phyloP scores from a whole-genome alignment of 1,284 basidiomycete genomes.

The Microbotryum intermedium region DNA sequence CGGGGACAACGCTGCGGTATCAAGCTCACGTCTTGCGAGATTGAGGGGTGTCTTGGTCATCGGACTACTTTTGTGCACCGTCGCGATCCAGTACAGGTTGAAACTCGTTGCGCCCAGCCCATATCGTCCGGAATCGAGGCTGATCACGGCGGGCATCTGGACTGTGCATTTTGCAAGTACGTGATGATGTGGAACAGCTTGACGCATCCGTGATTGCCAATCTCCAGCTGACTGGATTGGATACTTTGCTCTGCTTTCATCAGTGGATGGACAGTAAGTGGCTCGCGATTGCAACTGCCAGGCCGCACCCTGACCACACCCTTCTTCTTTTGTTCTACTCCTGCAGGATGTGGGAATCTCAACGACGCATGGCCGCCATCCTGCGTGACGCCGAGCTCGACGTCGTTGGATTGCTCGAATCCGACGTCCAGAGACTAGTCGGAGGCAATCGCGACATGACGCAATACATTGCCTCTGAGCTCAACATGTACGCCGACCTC shows the following conservation, averaged over 20 bases:
- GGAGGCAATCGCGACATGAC: constrained; percentile 80
- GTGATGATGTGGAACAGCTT: too few relatives aligned
- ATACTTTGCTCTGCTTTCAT: not conserved
- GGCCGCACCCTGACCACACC: not conserved
- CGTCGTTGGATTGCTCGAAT: constrained; percentile 61
- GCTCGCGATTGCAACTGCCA: not conserved
- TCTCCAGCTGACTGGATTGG: not conserved
- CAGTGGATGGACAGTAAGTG: not conserved
- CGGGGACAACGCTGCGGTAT: too few relatives aligned
- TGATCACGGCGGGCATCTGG: constrained; percentile 85
- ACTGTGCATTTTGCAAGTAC: constrained; percentile 63
- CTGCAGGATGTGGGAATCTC: constrained; percentile 57
- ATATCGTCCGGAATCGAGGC: constrained; percentile 56
- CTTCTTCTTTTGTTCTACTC: too few relatives aligned
- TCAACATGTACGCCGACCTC: constrained; percentile 41
- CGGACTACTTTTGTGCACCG: constrained; percentile 25
- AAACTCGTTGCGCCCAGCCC: constrained; percentile 46
- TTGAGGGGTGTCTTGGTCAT: constrained; percentile 6
- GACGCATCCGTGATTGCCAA: too few relatives aligned
- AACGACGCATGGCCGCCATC: constrained; percentile 64
- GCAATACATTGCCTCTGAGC: constrained; percentile 30
- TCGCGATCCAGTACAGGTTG: constrained; percentile 5
- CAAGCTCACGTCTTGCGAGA: too few relatives aligned
- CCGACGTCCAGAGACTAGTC: constrained; percentile 71
- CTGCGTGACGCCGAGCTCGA: constrained; percentile 44